Conservation (phyloP, 2,329 filamentous ascomycete genomes). For the Leptographium wingfieldii region DNA sequence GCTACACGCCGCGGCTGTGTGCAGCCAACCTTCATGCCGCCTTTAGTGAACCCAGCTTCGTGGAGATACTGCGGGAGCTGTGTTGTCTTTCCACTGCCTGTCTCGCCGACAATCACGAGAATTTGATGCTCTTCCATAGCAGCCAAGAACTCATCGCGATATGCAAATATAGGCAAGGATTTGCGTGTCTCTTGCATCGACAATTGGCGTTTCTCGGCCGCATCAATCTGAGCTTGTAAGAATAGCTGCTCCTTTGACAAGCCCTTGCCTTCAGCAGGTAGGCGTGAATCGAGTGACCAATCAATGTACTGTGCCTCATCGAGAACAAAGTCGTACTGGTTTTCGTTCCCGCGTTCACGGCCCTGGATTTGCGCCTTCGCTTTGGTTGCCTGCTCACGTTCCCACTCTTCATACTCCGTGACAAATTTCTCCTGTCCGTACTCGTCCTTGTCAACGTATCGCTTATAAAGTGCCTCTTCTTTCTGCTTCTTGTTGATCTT, state of each 20-base stretch:
- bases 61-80: conserved; percentile 89
- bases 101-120: conserved; percentile 87
- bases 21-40: conserved; percentile 74
- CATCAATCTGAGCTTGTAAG: conserved; percentile 70
- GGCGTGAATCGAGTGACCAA: conserved; percentile 62
- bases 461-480: conserved; percentile 77
- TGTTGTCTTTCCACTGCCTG: conserved; percentile 89
- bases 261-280: conserved; percentile 58
- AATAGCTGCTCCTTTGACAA: conserved; percentile 68
- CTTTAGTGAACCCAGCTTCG: conserved; percentile 79
- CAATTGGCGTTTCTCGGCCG: conserved; percentile 75
- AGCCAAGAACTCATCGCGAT: conserved; percentile 72
- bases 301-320: conserved; percentile 82
- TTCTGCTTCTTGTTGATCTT: conserved; percentile 82
- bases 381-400: conserved; percentile 75
- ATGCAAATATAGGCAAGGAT: conserved; percentile 79
- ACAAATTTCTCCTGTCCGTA: conserved; percentile 80
- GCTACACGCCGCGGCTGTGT: conserved; percentile 93
- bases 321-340: conserved; percentile 85
- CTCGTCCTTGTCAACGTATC: conserved; percentile 79
- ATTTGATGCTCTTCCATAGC: conserved; percentile 79
- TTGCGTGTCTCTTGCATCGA: conserved; percentile 88
- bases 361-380: conserved; percentile 75
- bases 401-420: conserved; percentile 94
- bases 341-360: conserved; percentile 61